Conservation (phyloP, 768 basidiomycete genomes). For the Mycena rosella region DNA sequence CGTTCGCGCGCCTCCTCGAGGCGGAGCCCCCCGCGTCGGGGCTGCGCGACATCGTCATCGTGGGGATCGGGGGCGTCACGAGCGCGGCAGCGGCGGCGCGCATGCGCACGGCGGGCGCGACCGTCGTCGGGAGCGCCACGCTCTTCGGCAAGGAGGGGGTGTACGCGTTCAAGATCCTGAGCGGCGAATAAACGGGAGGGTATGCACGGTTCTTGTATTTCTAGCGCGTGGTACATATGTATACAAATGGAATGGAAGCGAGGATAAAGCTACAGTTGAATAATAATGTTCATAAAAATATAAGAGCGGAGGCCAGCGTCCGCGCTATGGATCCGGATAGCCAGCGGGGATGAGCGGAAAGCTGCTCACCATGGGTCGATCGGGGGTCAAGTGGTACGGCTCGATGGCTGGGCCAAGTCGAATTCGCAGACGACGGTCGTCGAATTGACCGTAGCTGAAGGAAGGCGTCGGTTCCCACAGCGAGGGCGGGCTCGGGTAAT, state of each 20-base stretch:
- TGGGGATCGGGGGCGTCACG: conserved; percentile 89
- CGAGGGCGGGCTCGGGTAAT: background rate
- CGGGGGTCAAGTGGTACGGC: background rate
- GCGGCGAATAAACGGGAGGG: conserved; percentile 13
- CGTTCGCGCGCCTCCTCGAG: conserved; percentile 67
- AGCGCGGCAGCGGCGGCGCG: conserved; percentile 68
- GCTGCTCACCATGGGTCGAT: background rate
- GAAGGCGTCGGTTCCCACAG: too few relatives aligned
- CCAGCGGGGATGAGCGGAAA: too few relatives aligned
- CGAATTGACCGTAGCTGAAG: too few relatives aligned
- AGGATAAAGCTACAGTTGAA: conserved; percentile 24
- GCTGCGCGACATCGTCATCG: conserved; percentile 65
- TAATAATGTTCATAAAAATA: conserved; percentile 32
- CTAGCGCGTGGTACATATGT: background rate
- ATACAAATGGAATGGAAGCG: background rate
- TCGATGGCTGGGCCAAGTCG: background rate
- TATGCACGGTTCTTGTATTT: conserved; percentile 5
- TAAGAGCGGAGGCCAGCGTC: too few relatives aligned
- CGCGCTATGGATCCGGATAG: background rate
- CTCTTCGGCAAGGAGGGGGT: conserved; percentile 67
- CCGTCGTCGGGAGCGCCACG: conserved; percentile 73
- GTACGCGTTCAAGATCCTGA: conserved; percentile 62
- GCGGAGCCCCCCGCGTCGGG: conserved; percentile 50
- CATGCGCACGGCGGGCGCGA: conserved; percentile 83
- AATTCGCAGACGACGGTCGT: too few relatives aligned